Evolutionary conservation across 2,329 filamentous ascomycete genomes (phyloP), one percentile per base, ranked within the genome.

Genomic region (Trichophaea hybrida): DNA sequence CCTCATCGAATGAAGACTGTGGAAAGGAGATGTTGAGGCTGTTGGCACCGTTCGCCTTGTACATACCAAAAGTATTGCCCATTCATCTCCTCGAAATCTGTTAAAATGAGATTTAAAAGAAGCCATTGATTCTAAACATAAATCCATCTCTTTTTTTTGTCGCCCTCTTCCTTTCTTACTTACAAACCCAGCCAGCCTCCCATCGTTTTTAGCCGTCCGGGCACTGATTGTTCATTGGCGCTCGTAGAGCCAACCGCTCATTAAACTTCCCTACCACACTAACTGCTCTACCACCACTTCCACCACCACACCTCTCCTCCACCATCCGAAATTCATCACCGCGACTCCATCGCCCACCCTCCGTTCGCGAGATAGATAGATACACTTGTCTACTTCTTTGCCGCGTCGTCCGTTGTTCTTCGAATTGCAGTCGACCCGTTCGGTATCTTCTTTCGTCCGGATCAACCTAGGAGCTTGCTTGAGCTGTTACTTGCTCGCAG

Each of bases 201-300:
- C 24, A n/a, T 17, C 13, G n/a, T 13, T 46, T 46, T 46, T 46
- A 46, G 40, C 40, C 40, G 40, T 46, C 40, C 40, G 40, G 48
- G 48, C 12, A 51, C 15, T 6, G 15, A 32, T 6, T 32, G 15
- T 32, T 24, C 31, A 51, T 51, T 17, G 48, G 48, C 48, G 48
- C 48, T 51, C 15, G 12, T 32, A 51, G n/a, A 32, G 13, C 44
- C 50, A 53, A 53, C 61, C 61, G 54, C 61, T 65, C 61, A 64
- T 64, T 64, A 64, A 64, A 64, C 61, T 64, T 64, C 63, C 55
- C 59, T 62, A 60, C 55, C 63, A 61, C 58, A 38, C 51, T 35
- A 54, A 35, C 51, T 40, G 32, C 51, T 35, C n/a, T 38, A 10
- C n/a, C 51, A 34, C 24, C 51, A 54, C 51, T 33, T 44, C 51